phyloP scores from a whole-genome alignment of 768 basidiomycete genomes.

The Boletus huronensis region DNA sequence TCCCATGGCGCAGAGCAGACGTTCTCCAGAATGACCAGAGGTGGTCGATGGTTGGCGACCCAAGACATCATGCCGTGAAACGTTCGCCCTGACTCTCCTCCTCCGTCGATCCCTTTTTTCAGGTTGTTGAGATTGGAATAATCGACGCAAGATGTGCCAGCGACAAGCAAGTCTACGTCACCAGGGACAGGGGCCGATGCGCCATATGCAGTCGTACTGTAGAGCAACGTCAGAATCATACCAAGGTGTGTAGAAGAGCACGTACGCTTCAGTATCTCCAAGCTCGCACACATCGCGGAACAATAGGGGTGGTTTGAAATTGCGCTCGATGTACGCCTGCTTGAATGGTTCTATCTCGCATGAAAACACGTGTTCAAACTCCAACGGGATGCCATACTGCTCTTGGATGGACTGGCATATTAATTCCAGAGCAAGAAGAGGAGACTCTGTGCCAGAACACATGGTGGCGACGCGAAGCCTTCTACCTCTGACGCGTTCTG shows the following conservation, averaged over 20 bases:
- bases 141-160: slow-evolving; percentile 95
- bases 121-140: slow-evolving; percentile 95
- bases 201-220: slow-evolving; percentile 89
- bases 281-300: slow-evolving; percentile 95
- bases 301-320: slow-evolving; percentile 87
- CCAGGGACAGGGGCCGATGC: slow-evolving; percentile 82
- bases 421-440: slow-evolving; percentile 83
- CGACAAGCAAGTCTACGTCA: slow-evolving; percentile 85
- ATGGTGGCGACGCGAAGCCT: slow-evolving; percentile 93
- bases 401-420: slow-evolving; percentile 74
- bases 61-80: slow-evolving; percentile 95
- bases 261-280: slow-evolving; percentile 73
- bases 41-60: slow-evolving; percentile 82
- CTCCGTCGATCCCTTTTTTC: slow-evolving; percentile 84
- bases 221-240: slow-evolving; percentile 2
- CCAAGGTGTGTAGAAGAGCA: slow-evolving; percentile 1
- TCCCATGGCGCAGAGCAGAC: slow-evolving; percentile 90
- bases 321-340: slow-evolving; percentile 95
- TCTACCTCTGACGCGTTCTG: slow-evolving; percentile 65
- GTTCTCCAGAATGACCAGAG: slow-evolving; percentile 92
- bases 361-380: slow-evolving; percentile 90
- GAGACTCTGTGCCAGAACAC: slow-evolving; percentile 96
- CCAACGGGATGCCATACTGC: slow-evolving; percentile 59
- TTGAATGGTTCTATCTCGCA: slow-evolving; percentile 98
- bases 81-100: slow-evolving; percentile 91